A percentile compares a stretch with the other conserved stretches of the same genome.
Evolutionary conservation across 1,139 yeast genomes (phyloP).

Genomic region (Yamadazyma jaroonii): DNA sequence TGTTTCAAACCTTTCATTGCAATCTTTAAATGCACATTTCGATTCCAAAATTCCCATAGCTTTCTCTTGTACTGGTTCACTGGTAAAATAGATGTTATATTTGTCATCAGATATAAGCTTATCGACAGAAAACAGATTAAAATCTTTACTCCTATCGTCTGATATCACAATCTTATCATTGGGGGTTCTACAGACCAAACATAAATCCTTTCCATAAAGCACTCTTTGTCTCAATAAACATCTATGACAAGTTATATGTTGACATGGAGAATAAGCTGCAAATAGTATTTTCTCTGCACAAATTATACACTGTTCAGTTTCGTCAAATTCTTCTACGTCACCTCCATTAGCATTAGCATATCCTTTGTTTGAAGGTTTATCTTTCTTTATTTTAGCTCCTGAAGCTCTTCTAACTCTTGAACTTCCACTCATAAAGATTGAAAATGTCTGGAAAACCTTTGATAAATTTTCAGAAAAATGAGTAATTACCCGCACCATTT

Average conservation of each 20-base stretch:
- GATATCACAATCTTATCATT: constrained; percentile 60
- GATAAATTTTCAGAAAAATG: neutral
- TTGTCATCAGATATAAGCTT: constrained; percentile 41
- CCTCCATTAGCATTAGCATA: constrained; percentile 8
- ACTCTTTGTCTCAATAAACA: constrained; percentile 86
- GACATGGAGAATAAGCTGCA: constrained; percentile 78
- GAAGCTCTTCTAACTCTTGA: constrained; percentile 7
- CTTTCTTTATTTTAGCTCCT: neutral
- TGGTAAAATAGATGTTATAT: constrained; percentile 52
- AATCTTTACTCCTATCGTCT: constrained; percentile 35
- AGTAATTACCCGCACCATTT: neutral
- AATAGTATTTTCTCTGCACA: constrained; percentile 72
- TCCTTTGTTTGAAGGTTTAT: constrained; percentile 3
- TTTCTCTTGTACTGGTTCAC: constrained; percentile 34
- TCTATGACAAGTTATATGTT: constrained; percentile 77
- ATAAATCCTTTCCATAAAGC: constrained; percentile 65
- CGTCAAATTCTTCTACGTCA: constrained; percentile 28
- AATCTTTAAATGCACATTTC: constrained; percentile 59
- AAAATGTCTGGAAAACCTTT: neutral
- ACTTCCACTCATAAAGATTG: neutral
- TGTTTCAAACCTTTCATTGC: constrained; percentile 38
- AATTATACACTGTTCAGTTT: constrained; percentile 59
- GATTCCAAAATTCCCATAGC: constrained; percentile 53
- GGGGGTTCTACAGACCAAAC: constrained; percentile 83
- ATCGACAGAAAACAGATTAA: constrained; percentile 28